Conservation (phyloP, 2,329 filamentous ascomycete species). For the Paecilomyces niveus region DNA sequence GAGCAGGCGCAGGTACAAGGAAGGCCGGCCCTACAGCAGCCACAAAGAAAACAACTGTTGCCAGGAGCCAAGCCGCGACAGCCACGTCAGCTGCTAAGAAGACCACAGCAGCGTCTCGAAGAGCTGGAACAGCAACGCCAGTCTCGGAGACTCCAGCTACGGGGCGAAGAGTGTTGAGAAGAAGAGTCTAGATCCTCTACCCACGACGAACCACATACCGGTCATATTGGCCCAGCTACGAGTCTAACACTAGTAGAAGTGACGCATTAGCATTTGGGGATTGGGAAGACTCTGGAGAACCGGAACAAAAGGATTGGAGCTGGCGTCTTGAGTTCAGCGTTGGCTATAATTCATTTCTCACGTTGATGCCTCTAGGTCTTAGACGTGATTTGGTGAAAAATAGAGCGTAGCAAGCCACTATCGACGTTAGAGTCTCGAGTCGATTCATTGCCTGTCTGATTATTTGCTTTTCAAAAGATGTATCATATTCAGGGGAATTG, state of each 20-base stretch:
- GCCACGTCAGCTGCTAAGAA: slow-evolving; percentile 28
- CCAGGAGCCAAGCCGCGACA: slow-evolving; percentile 22
- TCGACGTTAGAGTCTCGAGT: neutral
- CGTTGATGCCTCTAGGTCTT: neutral
- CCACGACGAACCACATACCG: neutral
- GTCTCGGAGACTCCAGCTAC: slow-evolving; percentile 26
- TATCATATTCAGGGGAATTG: neutral
- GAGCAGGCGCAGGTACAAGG: slow-evolving; percentile 19
- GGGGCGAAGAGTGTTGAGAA: slow-evolving; percentile 34
- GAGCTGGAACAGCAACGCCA: slow-evolving; percentile 19
- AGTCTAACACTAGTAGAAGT: neutral
- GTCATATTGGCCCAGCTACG: neutral
- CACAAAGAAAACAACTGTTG: slow-evolving; percentile 20
- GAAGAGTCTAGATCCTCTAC: slow-evolving; percentile 22
- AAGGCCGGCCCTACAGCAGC: slow-evolving; percentile 22
- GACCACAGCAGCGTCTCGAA: slow-evolving; percentile 13
- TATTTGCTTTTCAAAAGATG: neutral
- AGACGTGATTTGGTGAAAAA: too few relatives aligned
- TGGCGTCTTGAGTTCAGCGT: neutral
- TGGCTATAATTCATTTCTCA: neutral
- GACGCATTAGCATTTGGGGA: too few relatives aligned
- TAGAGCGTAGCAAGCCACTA: neutral
- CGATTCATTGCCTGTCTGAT: neutral
- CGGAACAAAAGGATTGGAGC: neutral
- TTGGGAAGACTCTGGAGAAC: neutral